These are phyloP conservation scores for Eucalyptus sideroxylon DNA, from an alignment of 345 rosid genomes.

Conservation along the genomic window DNA sequence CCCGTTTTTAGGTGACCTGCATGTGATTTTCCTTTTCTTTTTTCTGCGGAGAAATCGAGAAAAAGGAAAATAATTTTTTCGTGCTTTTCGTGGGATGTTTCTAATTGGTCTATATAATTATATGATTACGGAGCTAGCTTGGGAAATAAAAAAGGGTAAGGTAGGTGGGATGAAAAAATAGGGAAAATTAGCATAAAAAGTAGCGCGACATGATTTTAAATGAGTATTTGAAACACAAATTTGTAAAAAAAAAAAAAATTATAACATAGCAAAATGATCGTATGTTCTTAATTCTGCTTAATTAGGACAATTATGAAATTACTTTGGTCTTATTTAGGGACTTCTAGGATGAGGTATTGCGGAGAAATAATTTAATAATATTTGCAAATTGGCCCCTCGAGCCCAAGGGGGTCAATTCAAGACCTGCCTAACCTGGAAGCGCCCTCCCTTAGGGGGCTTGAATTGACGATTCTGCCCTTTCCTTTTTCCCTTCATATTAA, in stretches of 20 bases:
- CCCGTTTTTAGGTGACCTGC: background rate
- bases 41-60: background rate
- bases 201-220: background rate
- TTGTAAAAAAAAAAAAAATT: background rate
- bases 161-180: background rate
- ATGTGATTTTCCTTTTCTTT: background rate
- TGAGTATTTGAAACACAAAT: background rate
- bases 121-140: background rate
- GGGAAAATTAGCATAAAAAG: background rate
- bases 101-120: background rate
- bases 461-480: background rate
- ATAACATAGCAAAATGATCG: background rate
- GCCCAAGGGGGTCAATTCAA: background rate
- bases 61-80: background rate
- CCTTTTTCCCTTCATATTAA: background rate
- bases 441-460: background rate
- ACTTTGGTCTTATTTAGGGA: background rate
- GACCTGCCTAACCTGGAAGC: background rate
- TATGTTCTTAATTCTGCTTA: background rate
- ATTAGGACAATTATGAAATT: background rate
- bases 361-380: background rate
- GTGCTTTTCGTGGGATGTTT: background rate
- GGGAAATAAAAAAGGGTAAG: background rate
- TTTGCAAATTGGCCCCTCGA: background rate
- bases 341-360: background rate